phyloP scores from a whole-genome alignment of 2,329 filamentous ascomycete genomes.

The Calonectria multiphialidica region DNA sequence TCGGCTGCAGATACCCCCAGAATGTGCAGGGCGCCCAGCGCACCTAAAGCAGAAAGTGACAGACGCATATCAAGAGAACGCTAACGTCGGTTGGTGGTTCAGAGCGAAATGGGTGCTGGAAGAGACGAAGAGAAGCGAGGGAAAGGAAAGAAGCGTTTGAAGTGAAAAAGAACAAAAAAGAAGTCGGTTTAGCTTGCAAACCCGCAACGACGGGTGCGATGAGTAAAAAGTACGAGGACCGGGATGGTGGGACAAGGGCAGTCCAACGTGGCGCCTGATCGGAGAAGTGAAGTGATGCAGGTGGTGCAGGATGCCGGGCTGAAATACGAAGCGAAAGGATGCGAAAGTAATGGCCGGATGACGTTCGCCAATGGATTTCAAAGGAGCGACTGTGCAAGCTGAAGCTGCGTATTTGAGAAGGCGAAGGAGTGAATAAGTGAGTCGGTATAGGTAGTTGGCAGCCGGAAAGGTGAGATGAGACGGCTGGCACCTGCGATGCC shows the following conservation, averaged over 20 bases:
- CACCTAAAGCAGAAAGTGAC: constrained; percentile 44
- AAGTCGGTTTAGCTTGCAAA: neutral
- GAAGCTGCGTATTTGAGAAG: constrained; percentile 15
- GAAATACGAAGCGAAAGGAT: constrained; percentile 37
- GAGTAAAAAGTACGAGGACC: constrained; percentile 25
- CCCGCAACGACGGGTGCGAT: neutral
- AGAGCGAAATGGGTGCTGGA: neutral
- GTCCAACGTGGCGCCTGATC: constrained; percentile 36
- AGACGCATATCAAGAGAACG: constrained; percentile 41
- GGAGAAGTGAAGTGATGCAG: constrained; percentile 27
- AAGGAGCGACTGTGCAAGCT: constrained; percentile 25
- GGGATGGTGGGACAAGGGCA: constrained; percentile 24
- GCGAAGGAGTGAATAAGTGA: constrained; percentile 23
- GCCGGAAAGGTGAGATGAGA: neutral
- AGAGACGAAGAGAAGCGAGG: neutral
- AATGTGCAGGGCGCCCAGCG: constrained; percentile 43
- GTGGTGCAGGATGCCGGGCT: constrained; percentile 31
- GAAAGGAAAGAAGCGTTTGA: neutral
- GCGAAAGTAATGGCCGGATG: constrained; percentile 9
- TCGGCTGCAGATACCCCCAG: constrained; percentile 41
- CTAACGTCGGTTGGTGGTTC: neutral
- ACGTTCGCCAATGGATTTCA: constrained; percentile 23
- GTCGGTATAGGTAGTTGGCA: neutral
- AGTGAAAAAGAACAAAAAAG: neutral
- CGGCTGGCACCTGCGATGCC: constrained; percentile 3